Evolutionary conservation across 164 flowering plant genomes (phyloP), one percentile per base, ranked within the genome.

Genomic region (Protea cynaroides): DNA sequence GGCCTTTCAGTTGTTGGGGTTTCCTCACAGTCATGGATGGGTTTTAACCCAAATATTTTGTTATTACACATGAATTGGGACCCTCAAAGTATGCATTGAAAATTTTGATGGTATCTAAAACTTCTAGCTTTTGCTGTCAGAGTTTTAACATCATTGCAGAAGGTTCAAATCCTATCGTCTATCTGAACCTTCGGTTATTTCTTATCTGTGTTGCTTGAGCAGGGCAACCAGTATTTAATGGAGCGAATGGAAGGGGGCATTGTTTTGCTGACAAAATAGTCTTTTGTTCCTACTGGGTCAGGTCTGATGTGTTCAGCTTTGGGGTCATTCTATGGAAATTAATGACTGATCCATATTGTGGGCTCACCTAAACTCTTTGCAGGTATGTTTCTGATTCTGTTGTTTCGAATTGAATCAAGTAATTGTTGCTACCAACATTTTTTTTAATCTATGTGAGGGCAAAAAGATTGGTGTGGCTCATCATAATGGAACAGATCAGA

Each of bases 251-350:
- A 4, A 43, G 14, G 22, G 13, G 22, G 11, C 11, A 21, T 34
- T 50, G 22, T 59, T 49, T 50, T 12, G 37, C 37, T 66, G 13
- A 44, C 14, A 29, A 7, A 9, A 9, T 53, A 11, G 21, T 34
- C 23, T 62, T n/a, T 29, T 51, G n/a, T 53, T 68, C 21, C 11
- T 49, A 25, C 44, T 59, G 25, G 23, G 46, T 69, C 86, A 92
- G 96, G 78, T 92, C 90, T 22, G 96, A 92, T 69, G 87, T 92
- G 63, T 92, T 64, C 78, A 92, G 97, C 64, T 92, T 87, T 72
- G 97, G 97, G 22, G 94, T 91, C 40, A 81, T 91, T 37, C 69
- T 91, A 3, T 91, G 97, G 97, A 96, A 91, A 64, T 79, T 91
- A 44, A 71, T 87, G 84, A 89, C 97, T 0, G 74, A 46, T 81